Conservation (phyloP, 768 basidiomycete genomes). For the Pisolithus tinctorius region DNA sequence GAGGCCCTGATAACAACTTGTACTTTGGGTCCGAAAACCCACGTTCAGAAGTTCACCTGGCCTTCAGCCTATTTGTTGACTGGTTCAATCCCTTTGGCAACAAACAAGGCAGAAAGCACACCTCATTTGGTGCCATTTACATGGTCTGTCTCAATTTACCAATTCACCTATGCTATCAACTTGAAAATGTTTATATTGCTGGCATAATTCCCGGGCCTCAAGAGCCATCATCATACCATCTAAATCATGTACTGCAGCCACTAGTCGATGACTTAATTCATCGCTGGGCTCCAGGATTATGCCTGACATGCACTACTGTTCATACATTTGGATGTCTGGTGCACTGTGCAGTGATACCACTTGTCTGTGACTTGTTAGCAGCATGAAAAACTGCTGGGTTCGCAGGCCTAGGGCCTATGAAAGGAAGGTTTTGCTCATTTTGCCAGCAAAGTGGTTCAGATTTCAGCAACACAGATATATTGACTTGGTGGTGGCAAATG, state of each 20-base stretch:
- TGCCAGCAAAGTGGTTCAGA: slow-evolving; percentile 11
- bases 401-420: slow-evolving; percentile 5
- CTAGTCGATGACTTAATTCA: slow-evolving; percentile 31
- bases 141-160: slow-evolving; percentile 28
- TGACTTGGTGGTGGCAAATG: slow-evolving; percentile 12
- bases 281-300: slow-evolving; percentile 30
- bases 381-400: slow-evolving; percentile 18
- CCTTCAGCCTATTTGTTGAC: slow-evolving; percentile 29
- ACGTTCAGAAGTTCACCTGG: too few species aligned
- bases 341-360: slow-evolving; percentile 20
- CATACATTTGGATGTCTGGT: slow-evolving; percentile 22
- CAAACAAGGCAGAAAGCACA: slow-evolving; percentile 25
- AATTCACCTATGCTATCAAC: slow-evolving; percentile 19
- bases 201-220: slow-evolving; percentile 8
- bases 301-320: slow-evolving; percentile 15
- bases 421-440: slow-evolving; percentile 18
- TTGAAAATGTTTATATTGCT: slow-evolving; percentile 32
- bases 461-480: slow-evolving; percentile 14
- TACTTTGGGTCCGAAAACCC: too few species aligned
- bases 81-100: slow-evolving; percentile 32
- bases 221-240: slow-evolving; percentile 21
- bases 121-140: slow-evolving; percentile 22
- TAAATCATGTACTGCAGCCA: slow-evolving; percentile 34
- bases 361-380: slow-evolving; percentile 21
- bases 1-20: too few species aligned